phyloP scores from a whole-genome alignment of 2,329 filamentous ascomycete genomes.

The Teratosphaeria pseudoeucalypti region DNA sequence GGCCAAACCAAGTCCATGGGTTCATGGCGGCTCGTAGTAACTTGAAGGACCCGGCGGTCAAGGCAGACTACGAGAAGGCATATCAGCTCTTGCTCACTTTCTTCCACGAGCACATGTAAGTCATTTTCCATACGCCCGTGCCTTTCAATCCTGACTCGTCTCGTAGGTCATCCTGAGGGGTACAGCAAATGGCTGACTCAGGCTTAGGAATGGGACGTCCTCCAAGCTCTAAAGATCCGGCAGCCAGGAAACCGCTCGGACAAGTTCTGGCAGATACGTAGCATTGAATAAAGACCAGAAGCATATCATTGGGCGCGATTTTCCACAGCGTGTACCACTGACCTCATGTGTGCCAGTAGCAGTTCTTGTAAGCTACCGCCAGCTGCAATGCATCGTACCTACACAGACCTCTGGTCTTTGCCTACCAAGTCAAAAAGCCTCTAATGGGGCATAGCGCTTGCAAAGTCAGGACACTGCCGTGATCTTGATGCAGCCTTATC shows the following conservation, averaged over 20 bases:
- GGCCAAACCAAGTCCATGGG: conserved; percentile 33
- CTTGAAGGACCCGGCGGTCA: conserved; percentile 37
- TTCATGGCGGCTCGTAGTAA: conserved; percentile 29
- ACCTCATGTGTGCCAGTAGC: no score
- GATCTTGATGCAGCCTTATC: neutral
- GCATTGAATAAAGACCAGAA: no score
- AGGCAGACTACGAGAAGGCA: conserved; percentile 40
- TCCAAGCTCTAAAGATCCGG: neutral
- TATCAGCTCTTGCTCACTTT: conserved; percentile 41
- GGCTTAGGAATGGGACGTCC: neutral
- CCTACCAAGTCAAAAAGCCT: no score
- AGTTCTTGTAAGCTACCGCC: no score
- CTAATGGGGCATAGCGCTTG: neutral
- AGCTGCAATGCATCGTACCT: no score
- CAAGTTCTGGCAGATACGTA: neutral
- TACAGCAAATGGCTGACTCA: neutral
- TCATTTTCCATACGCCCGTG: conserved; percentile 1
- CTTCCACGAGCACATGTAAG: conserved; percentile 45
- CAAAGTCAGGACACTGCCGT: neutral
- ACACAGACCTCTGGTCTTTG: no score
- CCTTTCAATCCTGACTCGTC: neutral
- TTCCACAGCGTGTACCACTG: no score
- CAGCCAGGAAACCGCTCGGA: neutral
- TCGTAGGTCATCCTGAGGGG: neutral
- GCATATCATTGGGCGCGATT: no score